phyloP scores from a whole-genome alignment of 2,329 filamentous ascomycete genomes.

The Leptographium flavum region DNA sequence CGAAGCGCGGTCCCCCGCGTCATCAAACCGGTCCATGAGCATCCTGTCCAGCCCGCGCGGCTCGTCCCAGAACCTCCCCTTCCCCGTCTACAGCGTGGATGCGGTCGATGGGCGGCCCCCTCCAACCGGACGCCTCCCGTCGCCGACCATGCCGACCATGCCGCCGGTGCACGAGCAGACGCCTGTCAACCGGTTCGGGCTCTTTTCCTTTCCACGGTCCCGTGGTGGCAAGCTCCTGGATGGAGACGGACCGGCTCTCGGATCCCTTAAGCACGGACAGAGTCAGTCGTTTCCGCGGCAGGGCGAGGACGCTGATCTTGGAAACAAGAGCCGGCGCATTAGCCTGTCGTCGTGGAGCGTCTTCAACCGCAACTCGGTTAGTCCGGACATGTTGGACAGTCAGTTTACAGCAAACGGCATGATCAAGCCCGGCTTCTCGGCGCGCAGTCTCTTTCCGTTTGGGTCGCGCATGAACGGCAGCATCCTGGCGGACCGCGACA shows the following conservation, averaged over 20 bases:
- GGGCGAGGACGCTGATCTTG: conserved; percentile 40
- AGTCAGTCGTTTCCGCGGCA: conserved; percentile 64
- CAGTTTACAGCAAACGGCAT: conserved; percentile 12
- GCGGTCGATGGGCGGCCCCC: conserved; percentile 29
- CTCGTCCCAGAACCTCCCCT: conserved; percentile 44
- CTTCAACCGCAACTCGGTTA: conserved; percentile 39
- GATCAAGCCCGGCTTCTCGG: conserved; percentile 23
- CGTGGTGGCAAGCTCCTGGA: conserved; percentile 45
- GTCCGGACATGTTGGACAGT: conserved; percentile 27
- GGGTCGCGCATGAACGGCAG: conserved; percentile 31
- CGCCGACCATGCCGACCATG: conserved; percentile 24
- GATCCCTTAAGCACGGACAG: conserved; percentile 55
- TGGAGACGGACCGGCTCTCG: conserved; percentile 49
- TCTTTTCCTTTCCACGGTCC: conserved; percentile 49
- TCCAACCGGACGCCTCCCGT: conserved; percentile 22
- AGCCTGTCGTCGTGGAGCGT: conserved; percentile 45
- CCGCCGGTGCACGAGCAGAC: conserved; percentile 11
- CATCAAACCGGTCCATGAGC: conserved; percentile 41
- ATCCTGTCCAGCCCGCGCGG: conserved; percentile 47
- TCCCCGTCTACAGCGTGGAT: conserved; percentile 32
- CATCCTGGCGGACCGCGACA: conserved; percentile 38
- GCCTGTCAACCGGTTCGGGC: conserved; percentile 26
- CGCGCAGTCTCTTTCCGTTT: conserved; percentile 30
- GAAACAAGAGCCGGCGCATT: conserved; percentile 36
- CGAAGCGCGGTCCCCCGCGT: conserved; percentile 45